Evolutionary conservation across 352 stramenopile genomes (phyloP), one percentile per base, ranked within the genome.

Genomic region (Phytophthora vignae): DNA sequence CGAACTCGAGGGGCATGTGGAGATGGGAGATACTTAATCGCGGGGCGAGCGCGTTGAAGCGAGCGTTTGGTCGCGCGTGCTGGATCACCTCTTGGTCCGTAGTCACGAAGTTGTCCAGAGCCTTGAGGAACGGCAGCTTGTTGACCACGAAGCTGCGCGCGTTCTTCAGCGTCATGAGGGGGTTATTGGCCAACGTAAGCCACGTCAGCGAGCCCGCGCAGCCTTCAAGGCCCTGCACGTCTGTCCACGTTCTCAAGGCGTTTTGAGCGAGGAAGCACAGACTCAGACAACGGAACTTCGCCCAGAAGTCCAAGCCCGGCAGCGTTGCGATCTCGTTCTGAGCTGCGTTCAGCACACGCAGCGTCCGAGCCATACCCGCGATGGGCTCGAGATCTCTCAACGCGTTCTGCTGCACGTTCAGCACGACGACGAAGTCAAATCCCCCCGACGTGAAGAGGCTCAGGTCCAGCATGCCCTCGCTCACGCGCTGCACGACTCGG

Each of bases 241-340:
- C 73, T 1, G 48, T 14, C 88, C 85, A 95, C 17, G 69, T 58
- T n/a, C 60, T 68, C 7, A 95, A 64, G 2, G 27, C 31, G 55
- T 95, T 95, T 10, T 84, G 71, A 29, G 78, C 78, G 10, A 95
- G 78, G 42, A 95, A 92, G 17, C 84, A 82, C 17, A 93, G 49
- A 14, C 76, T 76, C 19, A 95, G 54, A 2, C 63, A 61, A 40
- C 64, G 52, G 46, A 94, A 95, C 12, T 73, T 59, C 3, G 33
- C 12, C 88, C 88, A 95, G 55, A 93, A 94, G 2, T 63, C 31
- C 5, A 59, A 38, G 5, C n/a, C 58, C 6, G 86, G 86, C 1
- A 95, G 70, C 36, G 72, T 74, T 10, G 63, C 59, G 21, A 95
- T 73, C 15, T 73, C 73, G 25, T 95, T 94, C 19, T 81, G 77